These are phyloP conservation scores for Ophiostoma tasmaniense DNA, from an alignment of 2,329 filamentous ascomycete species.

Conservation along the genomic window DNA sequence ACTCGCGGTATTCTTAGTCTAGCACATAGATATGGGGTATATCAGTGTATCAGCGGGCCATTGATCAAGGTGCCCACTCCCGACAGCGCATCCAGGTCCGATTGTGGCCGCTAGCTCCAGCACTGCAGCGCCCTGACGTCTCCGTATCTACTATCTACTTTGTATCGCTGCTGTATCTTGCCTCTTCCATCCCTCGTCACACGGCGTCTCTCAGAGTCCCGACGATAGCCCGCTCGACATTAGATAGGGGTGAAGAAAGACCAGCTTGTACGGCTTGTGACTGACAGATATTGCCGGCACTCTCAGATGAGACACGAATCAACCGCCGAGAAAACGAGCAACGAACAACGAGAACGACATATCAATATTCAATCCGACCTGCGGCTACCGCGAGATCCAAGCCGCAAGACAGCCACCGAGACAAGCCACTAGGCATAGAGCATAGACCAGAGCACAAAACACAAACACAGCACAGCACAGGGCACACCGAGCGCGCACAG, in stretches of 20 bases:
- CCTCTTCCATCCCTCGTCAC: constrained; percentile 3
- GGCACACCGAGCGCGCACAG: neutral
- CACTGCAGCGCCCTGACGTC: neutral
- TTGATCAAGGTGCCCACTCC: neutral
- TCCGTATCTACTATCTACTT: neutral
- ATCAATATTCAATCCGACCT: neutral
- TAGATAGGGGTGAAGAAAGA: neutral
- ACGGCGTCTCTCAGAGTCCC: neutral
- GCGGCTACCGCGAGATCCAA: constrained; percentile 1
- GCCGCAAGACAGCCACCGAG: constrained; percentile 2
- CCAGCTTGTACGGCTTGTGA: neutral
- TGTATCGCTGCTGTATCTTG: neutral
- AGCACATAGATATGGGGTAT: neutral
- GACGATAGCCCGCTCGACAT: neutral
- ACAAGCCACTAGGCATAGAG: neutral
- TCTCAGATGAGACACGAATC: neutral
- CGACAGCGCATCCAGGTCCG: neutral
- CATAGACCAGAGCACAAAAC: neutral
- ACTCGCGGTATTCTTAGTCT: neutral
- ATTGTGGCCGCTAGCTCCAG: neutral
- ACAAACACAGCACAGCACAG: neutral
- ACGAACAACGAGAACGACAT: neutral
- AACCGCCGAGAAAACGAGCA: neutral
- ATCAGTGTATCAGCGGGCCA: neutral
- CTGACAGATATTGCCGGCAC: neutral